Base-by-base conservation (phyloP, 306 rosid genomes). In the Vachellia pachyceras region DNA sequence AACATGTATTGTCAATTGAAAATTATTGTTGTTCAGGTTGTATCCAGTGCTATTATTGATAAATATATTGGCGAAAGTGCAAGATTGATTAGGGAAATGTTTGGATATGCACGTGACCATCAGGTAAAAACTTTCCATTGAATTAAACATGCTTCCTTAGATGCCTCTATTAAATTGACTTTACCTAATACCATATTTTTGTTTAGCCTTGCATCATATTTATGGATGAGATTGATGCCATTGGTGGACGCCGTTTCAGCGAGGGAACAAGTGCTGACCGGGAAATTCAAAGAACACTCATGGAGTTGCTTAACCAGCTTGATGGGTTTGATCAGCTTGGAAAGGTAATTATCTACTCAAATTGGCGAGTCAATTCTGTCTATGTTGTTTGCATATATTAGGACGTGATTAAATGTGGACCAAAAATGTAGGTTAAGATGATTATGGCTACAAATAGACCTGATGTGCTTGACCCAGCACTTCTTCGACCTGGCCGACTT, bases 211-310 rank as follows among this genome's bases (percentile, higher is more conserved):
- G 98, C 90, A 95, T 92, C 85, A 92, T 92, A 49, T 92, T 95
- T 79, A 91, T 95, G 97, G 97, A 92, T 52, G 98, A 95, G 85
- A 92, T 92, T 1, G 97, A 95, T 85, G 98, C 95, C 80, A 95
- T 95, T 79, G 97, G 97, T 61, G 97, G 97, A 23, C 95, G 94
- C 72, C 97, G 97, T 49, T 91, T 94, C 46, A 90, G 90, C 3
- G 91, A 85, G 83, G 97, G 97, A 65, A 91, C 97, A 75, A 85
- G 95, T 85, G 90, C 90, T 10, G 98, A 94, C 79, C 95, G 97
- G 71, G 98, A 94, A 74, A 85, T 94, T 87, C 97, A 94, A 39
- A 87, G 97, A 84, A 94, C 97, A 8, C 88, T 95, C 37, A 85
- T 89, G 94, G 97, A 95, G 89, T 84, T 95, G 54, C 92, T 92